These are phyloP conservation scores for Fusarium armeniacum DNA, from an alignment of 2,329 filamentous ascomycete genomes.

Conservation along the genomic window DNA sequence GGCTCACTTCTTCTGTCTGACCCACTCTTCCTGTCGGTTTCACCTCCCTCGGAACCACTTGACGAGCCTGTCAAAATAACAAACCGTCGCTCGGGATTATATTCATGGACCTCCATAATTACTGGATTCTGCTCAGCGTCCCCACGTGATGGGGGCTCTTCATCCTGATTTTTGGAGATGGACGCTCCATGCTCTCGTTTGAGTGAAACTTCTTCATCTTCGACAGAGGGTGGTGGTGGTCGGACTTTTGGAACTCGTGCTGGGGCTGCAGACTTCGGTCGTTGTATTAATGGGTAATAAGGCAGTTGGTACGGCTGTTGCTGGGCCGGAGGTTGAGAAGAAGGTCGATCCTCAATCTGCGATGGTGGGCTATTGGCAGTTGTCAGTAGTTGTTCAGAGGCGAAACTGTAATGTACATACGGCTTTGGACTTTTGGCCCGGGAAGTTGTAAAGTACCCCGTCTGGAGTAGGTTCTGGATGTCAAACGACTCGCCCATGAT, in stretches of 20 bases:
- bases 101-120: slow-evolving; percentile 72
- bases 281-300: slow-evolving; percentile 37
- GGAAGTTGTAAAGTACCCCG: slow-evolving; percentile 66
- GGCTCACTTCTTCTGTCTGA: slow-evolving; percentile 20
- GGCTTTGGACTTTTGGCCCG: slow-evolving; percentile 55
- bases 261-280: slow-evolving; percentile 32
- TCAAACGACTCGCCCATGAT: slow-evolving; percentile 62
- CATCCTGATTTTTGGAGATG: slow-evolving; percentile 54
- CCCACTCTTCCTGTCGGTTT: slow-evolving; percentile 45
- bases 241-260: slow-evolving; percentile 52
- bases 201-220: slow-evolving; percentile 76
- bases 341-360: slow-evolving; percentile 37
- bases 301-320: slow-evolving; percentile 39
- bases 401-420: slow-evolving; percentile 41
- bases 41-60: slow-evolving; percentile 46
- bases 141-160: slow-evolving; percentile 73
- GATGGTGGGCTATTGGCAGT: slow-evolving; percentile 35
- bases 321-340: slow-evolving; percentile 36
- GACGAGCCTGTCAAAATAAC: slow-evolving; percentile 65
- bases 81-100: slow-evolving; percentile 75
- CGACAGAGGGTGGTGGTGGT: slow-evolving; percentile 75
- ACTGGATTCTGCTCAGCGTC: slow-evolving; percentile 77
- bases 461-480: slow-evolving; percentile 63
- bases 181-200: slow-evolving; percentile 69
- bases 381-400: slow-evolving; percentile 30